Conservation (phyloP, 768 basidiomycete genomes). For the Amanita rubescens region DNA sequence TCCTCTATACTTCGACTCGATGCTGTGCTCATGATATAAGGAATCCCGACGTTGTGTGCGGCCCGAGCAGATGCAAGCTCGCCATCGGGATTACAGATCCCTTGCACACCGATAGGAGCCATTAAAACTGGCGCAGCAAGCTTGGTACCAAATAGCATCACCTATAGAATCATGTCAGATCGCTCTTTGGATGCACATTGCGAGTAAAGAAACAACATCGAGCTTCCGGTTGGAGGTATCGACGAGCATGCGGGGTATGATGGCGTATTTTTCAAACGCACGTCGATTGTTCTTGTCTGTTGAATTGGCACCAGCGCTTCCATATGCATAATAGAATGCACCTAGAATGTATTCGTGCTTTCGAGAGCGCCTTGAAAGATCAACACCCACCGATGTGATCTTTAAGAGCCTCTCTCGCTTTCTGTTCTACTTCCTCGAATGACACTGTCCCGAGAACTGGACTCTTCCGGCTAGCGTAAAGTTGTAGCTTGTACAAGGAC, state of each 20-base stretch:
- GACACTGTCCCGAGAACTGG: conserved; percentile 52
- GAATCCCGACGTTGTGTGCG: conserved; percentile 52
- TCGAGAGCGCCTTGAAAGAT: not conserved
- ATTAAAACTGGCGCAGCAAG: conserved; percentile 56
- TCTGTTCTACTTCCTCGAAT: conserved; percentile 56
- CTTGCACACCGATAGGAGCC: conserved; percentile 76
- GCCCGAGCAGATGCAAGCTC: conserved; percentile 68
- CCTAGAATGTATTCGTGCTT: conserved; percentile 24
- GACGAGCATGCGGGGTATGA: conserved; percentile 77
- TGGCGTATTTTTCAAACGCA: conserved; percentile 59
- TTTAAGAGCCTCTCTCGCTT: conserved; percentile 56
- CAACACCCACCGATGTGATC: conserved; percentile 39
- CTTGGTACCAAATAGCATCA: conserved; percentile 62
- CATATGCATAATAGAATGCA: conserved; percentile 68
- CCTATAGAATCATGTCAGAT: conserved; percentile 31
- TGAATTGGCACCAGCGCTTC: conserved; percentile 64
- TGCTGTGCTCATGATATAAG: conserved; percentile 73
- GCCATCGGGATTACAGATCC: conserved; percentile 60
- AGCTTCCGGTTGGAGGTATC: conserved; percentile 50
- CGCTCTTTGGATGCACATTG: not conserved
- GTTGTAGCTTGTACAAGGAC: conserved; percentile 31
- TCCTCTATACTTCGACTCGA: conserved; percentile 66
- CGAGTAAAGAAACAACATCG: too few species aligned
- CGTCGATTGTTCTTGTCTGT: conserved; percentile 63
- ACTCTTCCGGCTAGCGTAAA: conserved; percentile 32